Conservation (phyloP, 2,329 filamentous ascomycete species). For the Bretziella fagacearum region DNA sequence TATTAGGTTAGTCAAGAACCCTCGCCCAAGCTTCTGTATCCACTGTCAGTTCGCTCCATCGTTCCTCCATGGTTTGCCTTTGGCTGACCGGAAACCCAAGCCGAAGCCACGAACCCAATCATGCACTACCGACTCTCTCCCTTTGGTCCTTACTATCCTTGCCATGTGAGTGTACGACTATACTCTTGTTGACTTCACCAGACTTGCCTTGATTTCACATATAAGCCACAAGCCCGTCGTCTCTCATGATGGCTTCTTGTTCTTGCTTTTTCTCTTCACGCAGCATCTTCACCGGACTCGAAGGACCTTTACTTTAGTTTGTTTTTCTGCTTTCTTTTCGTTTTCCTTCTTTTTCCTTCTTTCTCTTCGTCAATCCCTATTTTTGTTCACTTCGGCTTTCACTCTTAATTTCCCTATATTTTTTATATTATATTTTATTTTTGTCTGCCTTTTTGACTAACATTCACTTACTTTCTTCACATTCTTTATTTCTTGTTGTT, state of each 20-base stretch:
- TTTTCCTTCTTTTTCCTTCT: slow-evolving; percentile 6
- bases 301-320: slow-evolving; percentile 9
- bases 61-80: no score
- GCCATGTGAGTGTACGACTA: no score
- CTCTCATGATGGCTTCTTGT: not conserved
- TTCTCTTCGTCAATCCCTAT: slow-evolving; percentile 2
- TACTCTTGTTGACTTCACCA: no score
- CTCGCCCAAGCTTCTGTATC: no score
- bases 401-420: not conserved
- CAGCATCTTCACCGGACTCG: slow-evolving; percentile 11
- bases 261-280: slow-evolving; percentile 6
- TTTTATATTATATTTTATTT: not conserved
- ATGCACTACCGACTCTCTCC: no score
- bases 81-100: no score
- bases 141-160: no score
- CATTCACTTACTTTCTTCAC: not conserved
- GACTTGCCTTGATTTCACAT: no score
- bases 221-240: no score
- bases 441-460: not conserved
- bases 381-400: not conserved
- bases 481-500: not conserved
- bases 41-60: no score
- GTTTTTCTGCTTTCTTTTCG: slow-evolving; percentile 4
- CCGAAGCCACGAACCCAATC: no score
- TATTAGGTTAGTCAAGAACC: no score